A percentile compares a stretch with the other conserved stretches of the same genome.
Conservation (phyloP, 805 yeast species). For the Zygosaccharomyces lentus region DNA sequence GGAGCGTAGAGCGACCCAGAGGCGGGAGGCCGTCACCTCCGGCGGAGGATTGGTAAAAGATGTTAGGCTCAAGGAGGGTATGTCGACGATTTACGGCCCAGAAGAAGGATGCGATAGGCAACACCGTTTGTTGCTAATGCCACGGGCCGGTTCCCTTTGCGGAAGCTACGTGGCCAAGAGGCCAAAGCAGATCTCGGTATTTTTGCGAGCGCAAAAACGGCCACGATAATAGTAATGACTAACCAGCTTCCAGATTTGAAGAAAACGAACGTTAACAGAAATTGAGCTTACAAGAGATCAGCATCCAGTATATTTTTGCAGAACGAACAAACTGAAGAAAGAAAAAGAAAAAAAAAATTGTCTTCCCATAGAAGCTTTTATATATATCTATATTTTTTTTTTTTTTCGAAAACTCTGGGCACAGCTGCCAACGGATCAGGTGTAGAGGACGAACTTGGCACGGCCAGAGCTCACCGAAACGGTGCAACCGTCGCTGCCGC, state of each 20-base stretch:
- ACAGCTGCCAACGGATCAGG: not conserved
- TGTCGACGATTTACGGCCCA: not conserved
- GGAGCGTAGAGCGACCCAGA: too few species aligned
- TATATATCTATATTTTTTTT: not conserved
- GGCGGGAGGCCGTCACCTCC: not conserved
- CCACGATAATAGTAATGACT: too few species aligned
- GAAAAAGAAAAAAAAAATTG: not conserved
- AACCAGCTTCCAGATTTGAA: too few species aligned
- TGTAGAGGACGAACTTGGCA: conserved; percentile 57
- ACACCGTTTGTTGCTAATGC: not conserved
- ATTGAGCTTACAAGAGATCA: not conserved
- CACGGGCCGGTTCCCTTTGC: not conserved
- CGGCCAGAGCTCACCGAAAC: conserved; percentile 57
- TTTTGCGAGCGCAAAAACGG: not conserved
- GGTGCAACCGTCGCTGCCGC: conserved; percentile 79
- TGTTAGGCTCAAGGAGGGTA: not conserved
- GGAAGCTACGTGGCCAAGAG: too few species aligned
- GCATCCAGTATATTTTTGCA: too few species aligned
- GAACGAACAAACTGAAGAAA: not conserved
- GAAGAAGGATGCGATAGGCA: not conserved
- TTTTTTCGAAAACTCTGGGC: not conserved
- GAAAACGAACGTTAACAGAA: not conserved
- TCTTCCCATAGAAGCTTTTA: not conserved
- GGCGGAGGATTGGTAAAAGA: not conserved
- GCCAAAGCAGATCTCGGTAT: too few species aligned